A percentile compares a stretch with the other conserved stretches of the same genome.
Evolutionary conservation across 768 basidiomycete genomes (phyloP).

Genomic region (Fistulinella prunicolor): DNA sequence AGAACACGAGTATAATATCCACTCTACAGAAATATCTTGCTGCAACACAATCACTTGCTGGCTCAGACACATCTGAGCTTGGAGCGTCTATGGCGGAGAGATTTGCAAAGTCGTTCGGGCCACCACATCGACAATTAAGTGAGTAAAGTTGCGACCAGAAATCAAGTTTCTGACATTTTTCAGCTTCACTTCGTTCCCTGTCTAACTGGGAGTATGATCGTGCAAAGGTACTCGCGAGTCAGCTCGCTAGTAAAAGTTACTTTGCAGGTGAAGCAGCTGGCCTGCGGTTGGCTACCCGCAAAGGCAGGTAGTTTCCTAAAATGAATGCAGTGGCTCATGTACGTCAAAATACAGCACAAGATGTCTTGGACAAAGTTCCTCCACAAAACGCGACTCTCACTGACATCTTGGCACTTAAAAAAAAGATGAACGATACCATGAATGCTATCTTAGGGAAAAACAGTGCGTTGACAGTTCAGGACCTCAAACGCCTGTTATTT

Average conservation of each 20-base stretch:
- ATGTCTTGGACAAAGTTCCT: slow-evolving; percentile 58
- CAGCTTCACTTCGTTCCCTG: slow-evolving; percentile 54
- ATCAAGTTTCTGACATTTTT: neutral
- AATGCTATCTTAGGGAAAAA: slow-evolving; percentile 68
- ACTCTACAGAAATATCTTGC: slow-evolving; percentile 80
- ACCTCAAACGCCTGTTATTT: slow-evolving; percentile 82
- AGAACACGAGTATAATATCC: neutral
- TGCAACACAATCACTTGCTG: slow-evolving; percentile 62
- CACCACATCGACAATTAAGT: slow-evolving; percentile 76
- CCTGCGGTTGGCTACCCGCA: slow-evolving; percentile 62
- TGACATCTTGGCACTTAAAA: slow-evolving; percentile 65
- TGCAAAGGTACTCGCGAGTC: slow-evolving; percentile 76
- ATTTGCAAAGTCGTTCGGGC: slow-evolving; percentile 78
- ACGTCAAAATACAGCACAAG: slow-evolving; percentile 40
- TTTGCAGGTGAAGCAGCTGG: slow-evolving; percentile 86
- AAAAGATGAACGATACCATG: slow-evolving; percentile 63
- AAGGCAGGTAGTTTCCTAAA: slow-evolving; percentile 42
- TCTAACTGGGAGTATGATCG: slow-evolving; percentile 75
- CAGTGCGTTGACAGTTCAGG: slow-evolving; percentile 72
- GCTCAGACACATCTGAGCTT: slow-evolving; percentile 80
- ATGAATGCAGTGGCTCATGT: neutral
- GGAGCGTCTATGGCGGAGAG: slow-evolving; percentile 88
- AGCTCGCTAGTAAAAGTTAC: slow-evolving; percentile 89
- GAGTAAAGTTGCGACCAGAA: slow-evolving; percentile 21
- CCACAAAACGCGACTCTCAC: slow-evolving; percentile 55